Base-by-base conservation (phyloP, 352 stramenopile genomes). In the Peronosclerospora sorghi region DNA sequence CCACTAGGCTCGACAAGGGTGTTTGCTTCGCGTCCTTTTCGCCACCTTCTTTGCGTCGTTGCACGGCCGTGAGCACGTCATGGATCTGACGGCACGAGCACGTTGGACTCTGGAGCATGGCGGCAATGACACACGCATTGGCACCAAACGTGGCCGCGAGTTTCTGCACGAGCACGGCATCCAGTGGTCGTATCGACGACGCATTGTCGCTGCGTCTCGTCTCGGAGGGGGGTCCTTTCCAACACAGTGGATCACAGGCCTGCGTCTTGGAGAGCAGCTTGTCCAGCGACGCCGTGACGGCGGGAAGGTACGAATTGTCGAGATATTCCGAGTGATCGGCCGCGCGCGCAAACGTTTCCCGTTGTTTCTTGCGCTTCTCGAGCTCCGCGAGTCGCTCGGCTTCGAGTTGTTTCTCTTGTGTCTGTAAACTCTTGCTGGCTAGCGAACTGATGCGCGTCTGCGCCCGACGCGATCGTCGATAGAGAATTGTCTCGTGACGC, bases 241-340 rank as follows among this genome's bases (percentile, higher is more conserved):
- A 78, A 50, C 74, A 86, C 0, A 36, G 48, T 3, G 37, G 15
- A 12, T 71, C 56, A 40, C 74, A 86, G 3, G 54, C 32, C 13
- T 50, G 26, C 8, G 34, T 48, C 8, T 62, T 50, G 17, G 60
- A 58, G 7, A 51, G 6, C 14, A 68, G 24, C 2, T 32, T 55
- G 32, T 57, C 44, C 4, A 66, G 10, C n/a, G 28, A 41, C 18
- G 35, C 17, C 8, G 54, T 65, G 13, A 85, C 51, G 14, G 48
- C 51, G 0, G 58, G 47, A 4, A 68, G 32, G 24, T 82, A 83
- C 8, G 72, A 82, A 36, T 81, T 68, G 30, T 87, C 75, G 19
- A 84, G 21, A 35, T 87, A 87, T 51, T 87, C 75, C 1, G 68
- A 81, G 12, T 79, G 65, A 26, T 84, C 65, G 4, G 56, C 53